Conservation (phyloP, 2,329 filamentous ascomycete species). For the Pseudocercospora eumusae region DNA sequence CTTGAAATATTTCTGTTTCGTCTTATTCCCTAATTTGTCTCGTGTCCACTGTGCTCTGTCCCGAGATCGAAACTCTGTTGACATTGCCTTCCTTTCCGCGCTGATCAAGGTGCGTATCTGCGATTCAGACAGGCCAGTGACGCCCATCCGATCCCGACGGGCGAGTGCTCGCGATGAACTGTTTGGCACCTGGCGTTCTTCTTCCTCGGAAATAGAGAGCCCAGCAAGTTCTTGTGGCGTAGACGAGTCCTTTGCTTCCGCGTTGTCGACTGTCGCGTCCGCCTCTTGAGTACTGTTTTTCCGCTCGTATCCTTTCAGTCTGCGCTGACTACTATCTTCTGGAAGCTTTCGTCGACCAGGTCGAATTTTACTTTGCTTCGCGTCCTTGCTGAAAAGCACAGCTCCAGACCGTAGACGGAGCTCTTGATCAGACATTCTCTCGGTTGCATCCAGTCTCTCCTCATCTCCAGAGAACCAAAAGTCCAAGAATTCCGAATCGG, state of each 20-base stretch:
- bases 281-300: not conserved
- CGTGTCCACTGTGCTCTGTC: conserved; percentile 26
- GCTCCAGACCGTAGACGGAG: conserved; percentile 22
- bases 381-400: conserved; percentile 13
- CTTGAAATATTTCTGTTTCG: conserved; percentile 31
- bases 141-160: conserved; percentile 19
- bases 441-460: not conserved
- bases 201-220: too few relatives aligned
- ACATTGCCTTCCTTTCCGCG: conserved; percentile 20
- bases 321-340: not conserved
- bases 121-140: conserved; percentile 20
- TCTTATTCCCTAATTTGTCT: conserved; percentile 26
- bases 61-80: conserved; percentile 18
- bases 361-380: not conserved
- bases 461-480: conserved; percentile 20
- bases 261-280: not conserved
- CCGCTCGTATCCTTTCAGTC: not conserved
- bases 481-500: conserved; percentile 24
- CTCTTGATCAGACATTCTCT: conserved; percentile 12
- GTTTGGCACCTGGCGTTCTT: not conserved
- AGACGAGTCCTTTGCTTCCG: not conserved
- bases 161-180: conserved; percentile 12
- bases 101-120: conserved; percentile 23
- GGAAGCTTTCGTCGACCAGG: not conserved
- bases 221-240: not conserved